These are phyloP conservation scores for Asterochloris sp. DNA, from an alignment of 139 green algal species.

Conservation along the genomic window DNA sequence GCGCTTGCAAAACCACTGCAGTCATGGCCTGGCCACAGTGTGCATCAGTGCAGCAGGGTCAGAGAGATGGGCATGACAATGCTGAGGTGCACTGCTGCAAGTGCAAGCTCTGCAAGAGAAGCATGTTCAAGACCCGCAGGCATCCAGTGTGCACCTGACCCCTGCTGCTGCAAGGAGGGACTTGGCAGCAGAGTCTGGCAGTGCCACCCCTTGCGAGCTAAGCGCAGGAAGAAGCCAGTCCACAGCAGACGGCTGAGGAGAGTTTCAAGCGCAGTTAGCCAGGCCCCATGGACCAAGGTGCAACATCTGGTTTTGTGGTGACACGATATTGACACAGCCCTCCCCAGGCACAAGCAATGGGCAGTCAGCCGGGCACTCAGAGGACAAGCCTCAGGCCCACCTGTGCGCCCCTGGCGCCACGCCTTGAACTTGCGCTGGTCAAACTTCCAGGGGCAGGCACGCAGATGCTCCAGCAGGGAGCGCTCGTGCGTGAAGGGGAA, in stretches of 20 bases:
- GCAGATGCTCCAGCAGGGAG: conserved; percentile 85
- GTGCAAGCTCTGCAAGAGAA: too few species aligned
- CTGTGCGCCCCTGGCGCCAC: background rate
- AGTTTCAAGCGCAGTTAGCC: background rate
- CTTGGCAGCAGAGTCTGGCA: too few species aligned
- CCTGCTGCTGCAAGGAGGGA: too few species aligned
- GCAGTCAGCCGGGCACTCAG: background rate
- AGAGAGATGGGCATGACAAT: too few species aligned
- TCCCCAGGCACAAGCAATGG: background rate
- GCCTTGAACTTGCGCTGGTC: conserved; percentile 81
- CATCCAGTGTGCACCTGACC: too few species aligned
- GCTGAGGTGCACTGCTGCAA: too few species aligned
- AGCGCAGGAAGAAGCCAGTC: too few species aligned
- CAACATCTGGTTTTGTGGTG: background rate
- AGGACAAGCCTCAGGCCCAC: background rate
- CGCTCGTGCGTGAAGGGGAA: conserved; percentile 95
- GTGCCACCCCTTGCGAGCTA: too few species aligned
- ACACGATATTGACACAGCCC: background rate
- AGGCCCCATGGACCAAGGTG: background rate
- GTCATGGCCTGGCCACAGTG: background rate
- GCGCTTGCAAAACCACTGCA: background rate
- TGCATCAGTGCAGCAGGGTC: too few species aligned
- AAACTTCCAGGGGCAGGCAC: conserved; percentile 77
- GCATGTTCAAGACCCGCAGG: too few species aligned
- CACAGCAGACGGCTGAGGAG: too few species aligned